Evolutionary conservation across 768 basidiomycete species (phyloP), one percentile per base, ranked within the genome.

Genomic region (Boletus rubescentipes): DNA sequence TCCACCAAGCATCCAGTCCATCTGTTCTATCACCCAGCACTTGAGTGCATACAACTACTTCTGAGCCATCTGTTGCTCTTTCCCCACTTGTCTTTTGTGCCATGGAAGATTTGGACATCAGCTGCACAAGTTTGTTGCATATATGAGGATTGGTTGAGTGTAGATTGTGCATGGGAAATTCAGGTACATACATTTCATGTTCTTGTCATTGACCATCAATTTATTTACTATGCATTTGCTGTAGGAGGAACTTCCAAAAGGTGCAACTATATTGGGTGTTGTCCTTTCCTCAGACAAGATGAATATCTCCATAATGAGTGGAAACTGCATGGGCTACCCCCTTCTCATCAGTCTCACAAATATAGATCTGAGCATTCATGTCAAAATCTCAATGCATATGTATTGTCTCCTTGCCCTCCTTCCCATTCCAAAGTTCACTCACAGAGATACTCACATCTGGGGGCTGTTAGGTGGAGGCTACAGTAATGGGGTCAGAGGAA

Each of bases 31-130:
- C 56, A 55, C 10, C 53, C 65, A 46, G 43, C 63, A 4, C 29
- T 74, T 7, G 54, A 73, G 14, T 74, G 68, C 23, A 9, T 73
- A 0, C 55, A 70, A 38, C 48, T 61, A 4, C 54, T 74, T 1
- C 38, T 74, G 8, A 55, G 58, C 14, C 31, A 51, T 50, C 72
- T 66, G 1, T 45, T 67, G 1, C 34, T 74, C 1, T 39, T 57
- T 14, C 59, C 68, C n/a, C 43, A 63, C 35, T 59, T 73, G 5
- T 51, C 58, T 2, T 61, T 67, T 16, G 29, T 41, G 15, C 67
- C 67, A 5, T 43, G 59, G 6, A 55, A 46, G 26, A 39, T 61
- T 1, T 71, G 57, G 42, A 53, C 42, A 20, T 50, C 26, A 1
- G 49, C 52, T 5, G 58, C 60, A 15, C 20, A 50, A 2, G 20